Base-by-base conservation (phyloP, 2,329 filamentous ascomycete species). In the Calonectria crousiana region DNA sequence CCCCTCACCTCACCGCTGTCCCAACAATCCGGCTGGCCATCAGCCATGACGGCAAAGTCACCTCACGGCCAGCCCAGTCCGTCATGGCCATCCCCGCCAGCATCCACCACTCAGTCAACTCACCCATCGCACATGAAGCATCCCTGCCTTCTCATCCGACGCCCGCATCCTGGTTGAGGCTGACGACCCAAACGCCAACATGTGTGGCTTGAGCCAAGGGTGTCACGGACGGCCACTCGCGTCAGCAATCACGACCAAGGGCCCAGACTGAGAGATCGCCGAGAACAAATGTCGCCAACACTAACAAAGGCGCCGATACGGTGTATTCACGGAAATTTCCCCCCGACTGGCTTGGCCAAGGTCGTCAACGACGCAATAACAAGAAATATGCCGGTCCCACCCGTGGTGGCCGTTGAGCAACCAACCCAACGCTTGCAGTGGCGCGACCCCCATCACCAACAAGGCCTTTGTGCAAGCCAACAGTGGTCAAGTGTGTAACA, bases 71-170 rank as follows among this genome's bases (percentile, higher is more conserved):
- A 62, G 56, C 10, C 56, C 56, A 62, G 20, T 8, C 23, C 28
- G 52, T 60, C 69, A 41, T 51, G 32, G 44, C 13, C 13, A 5
- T 51, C 41, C 58, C 49, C 68, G 47, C 47, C 49, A 16, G n/a
- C 53, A 47, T 67, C 69, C 68, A 66, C 65, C 73, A 74, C 62
- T 72, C 73, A 72, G 69, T 72, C 69, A 51, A 18, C 66, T 67
- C n/a, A 26, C 70, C 69, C 69, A 60, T 60, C 69, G 56, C 69
- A 71, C 72, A 67, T 69, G 65, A 73, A 70, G 41, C 53, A 67
- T 69, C 69, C 69, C 51, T 72, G 47, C 47, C 30, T 32, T 8
- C 58, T 62, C 49, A 66, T 28, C 69, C 58, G 47, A 60, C 36
- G 23, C 44, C 20, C 16, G 32, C 65, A 74, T 49, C 65, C 68